A percentile compares a stretch with the other conserved stretches of the same genome.
Conservation (phyloP, 1,284 basidiomycete genomes). For the Ceratobasidium sp. region DNA sequence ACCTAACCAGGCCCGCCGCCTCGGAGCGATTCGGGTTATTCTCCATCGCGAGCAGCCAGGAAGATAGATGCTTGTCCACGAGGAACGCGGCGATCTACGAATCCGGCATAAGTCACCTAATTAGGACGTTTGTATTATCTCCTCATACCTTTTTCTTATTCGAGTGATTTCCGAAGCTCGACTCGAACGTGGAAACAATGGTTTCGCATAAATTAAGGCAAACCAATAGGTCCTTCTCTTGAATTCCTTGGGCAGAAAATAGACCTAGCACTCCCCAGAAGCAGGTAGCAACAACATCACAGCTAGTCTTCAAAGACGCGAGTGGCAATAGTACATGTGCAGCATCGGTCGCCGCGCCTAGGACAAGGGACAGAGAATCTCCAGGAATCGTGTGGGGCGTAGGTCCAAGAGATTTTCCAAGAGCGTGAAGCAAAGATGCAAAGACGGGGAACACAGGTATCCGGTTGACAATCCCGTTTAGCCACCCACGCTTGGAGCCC, state of each 20-base stretch:
- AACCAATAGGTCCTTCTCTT: slow-evolving; percentile 6
- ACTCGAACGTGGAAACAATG: slow-evolving; percentile 37
- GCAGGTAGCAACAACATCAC: slow-evolving; percentile 72
- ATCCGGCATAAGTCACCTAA: slow-evolving; percentile 7
- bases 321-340: slow-evolving; percentile 72
- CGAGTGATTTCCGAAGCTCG: slow-evolving; percentile 60
- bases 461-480: slow-evolving; percentile 70
- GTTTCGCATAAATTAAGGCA: slow-evolving; percentile 29
- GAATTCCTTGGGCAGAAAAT: neutral
- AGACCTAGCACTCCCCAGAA: slow-evolving; percentile 63
- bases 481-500: slow-evolving; percentile 61
- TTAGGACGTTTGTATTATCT: slow-evolving; percentile 10
- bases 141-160: slow-evolving; percentile 75
- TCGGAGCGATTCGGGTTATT: neutral
- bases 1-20: neutral
- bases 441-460: slow-evolving; percentile 69
- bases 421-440: slow-evolving; percentile 57
- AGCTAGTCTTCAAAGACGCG: slow-evolving; percentile 66
- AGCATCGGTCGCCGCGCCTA: slow-evolving; percentile 51
- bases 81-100: slow-evolving; percentile 65
- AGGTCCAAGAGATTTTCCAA: slow-evolving; percentile 53
- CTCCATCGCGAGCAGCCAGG: slow-evolving; percentile 64
- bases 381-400: slow-evolving; percentile 1
- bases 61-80: slow-evolving; percentile 62
- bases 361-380: slow-evolving; percentile 43